A percentile compares a stretch with the other conserved stretches of the same genome.
phyloP scores from a whole-genome alignment of 208 protist genomes.

The Wallacemonas rigidus region DNA sequence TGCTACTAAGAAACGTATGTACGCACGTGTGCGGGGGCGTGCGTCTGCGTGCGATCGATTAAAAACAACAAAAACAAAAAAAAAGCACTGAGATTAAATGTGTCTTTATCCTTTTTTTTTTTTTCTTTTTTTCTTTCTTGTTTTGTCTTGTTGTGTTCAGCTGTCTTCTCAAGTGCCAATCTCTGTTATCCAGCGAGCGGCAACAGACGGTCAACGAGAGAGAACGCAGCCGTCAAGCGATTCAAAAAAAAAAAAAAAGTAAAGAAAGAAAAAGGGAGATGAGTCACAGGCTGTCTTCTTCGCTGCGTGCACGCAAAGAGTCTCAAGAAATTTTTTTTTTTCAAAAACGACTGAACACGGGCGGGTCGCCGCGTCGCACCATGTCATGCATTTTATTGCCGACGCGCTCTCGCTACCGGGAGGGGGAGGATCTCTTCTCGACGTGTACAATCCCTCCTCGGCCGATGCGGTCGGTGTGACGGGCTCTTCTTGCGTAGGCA shows the following conservation, averaged over 20 bases:
- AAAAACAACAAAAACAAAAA: conserved; percentile 8
- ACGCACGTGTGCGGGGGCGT: too few species aligned
- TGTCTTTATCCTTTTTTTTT: conserved; percentile 3
- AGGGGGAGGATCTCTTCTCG: too few species aligned
- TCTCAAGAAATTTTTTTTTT: too few species aligned
- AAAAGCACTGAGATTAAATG: conserved; percentile 9
- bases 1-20: not conserved
- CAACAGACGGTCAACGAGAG: not conserved
- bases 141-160: conserved; percentile 7
- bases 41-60: not conserved
- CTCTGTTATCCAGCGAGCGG: too few species aligned
- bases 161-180: not conserved
- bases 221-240: not conserved
- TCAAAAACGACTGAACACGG: too few species aligned
- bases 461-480: too few species aligned
- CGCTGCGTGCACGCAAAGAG: too few species aligned
- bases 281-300: not conserved
- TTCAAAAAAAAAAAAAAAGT: not conserved
- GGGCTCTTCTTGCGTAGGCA: too few species aligned
- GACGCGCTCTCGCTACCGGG: too few species aligned
- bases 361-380: too few species aligned
- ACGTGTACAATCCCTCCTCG: too few species aligned
- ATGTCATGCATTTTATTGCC: too few species aligned
- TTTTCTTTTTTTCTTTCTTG: not conserved
- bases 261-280: not conserved